A percentile compares a stretch with the other conserved stretches of the same genome.
phyloP scores from a whole-genome alignment of 2,329 filamentous ascomycete species.

The Microsporum canis region DNA sequence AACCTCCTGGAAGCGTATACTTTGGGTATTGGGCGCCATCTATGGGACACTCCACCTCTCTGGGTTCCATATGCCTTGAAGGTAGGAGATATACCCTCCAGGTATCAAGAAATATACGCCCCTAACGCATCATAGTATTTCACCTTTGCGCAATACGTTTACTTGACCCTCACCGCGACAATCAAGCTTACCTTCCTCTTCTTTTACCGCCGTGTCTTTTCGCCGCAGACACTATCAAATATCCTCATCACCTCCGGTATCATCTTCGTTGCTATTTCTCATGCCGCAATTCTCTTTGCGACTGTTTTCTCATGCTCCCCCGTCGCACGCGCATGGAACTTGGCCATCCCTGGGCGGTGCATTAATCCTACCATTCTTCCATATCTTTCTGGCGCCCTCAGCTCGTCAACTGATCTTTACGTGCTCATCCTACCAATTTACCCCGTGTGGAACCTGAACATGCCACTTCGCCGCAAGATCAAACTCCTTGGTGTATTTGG shows the following conservation, averaged over 20 bases:
- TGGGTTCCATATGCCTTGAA: neutral
- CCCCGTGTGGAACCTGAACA: constrained; percentile 1
- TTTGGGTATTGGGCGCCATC: constrained; percentile 1
- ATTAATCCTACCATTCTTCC: constrained; percentile 10
- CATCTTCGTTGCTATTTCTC: constrained; percentile 16
- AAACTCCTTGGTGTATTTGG: constrained; percentile 1
- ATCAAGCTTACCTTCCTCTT: constrained; percentile 4
- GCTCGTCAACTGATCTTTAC: neutral
- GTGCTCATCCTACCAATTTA: constrained; percentile 4
- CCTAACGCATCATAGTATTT: neutral
- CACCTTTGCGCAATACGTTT: constrained; percentile 4
- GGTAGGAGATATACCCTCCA: neutral
- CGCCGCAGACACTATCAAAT: constrained; percentile 1
- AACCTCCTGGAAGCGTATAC: neutral
- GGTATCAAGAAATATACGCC: neutral
- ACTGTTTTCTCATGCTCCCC: constrained; percentile 15
- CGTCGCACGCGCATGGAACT: constrained; percentile 14
- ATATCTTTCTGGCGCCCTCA: neutral
- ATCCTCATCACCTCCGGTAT: constrained; percentile 1
- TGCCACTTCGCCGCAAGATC: neutral
- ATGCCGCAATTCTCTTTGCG: constrained; percentile 15
- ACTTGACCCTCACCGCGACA: neutral
- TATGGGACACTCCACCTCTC: constrained; percentile 1
- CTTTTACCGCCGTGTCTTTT: constrained; percentile 3
- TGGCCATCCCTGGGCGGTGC: constrained; percentile 12